These are phyloP conservation scores for Geoglossum glabrum DNA, from an alignment of 495 filamentous ascomycete species.

Conservation along the genomic window DNA sequence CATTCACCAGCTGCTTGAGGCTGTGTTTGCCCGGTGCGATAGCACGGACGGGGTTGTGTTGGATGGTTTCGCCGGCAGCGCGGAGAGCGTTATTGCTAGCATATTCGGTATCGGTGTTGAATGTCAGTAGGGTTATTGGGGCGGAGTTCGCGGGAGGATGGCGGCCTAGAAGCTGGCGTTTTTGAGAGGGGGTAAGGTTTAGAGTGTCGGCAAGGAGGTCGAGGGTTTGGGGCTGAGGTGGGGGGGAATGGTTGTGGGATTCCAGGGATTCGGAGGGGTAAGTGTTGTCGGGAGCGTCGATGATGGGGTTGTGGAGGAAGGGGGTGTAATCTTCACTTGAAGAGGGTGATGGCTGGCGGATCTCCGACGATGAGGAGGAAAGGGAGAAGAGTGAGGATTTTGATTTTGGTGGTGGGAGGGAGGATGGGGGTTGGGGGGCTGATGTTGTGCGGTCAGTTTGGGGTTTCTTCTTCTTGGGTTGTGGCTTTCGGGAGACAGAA, in stretches of 20 bases:
- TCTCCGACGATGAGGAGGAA: not conserved
- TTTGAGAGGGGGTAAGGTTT: slow-evolving; percentile 49
- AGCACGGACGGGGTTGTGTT: slow-evolving; percentile 63
- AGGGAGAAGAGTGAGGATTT: slow-evolving; percentile 1
- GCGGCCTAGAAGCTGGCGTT: slow-evolving; percentile 70
- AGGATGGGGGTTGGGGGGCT: not conserved
- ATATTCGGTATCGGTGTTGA: slow-evolving; percentile 79
- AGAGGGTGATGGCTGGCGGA: not conserved
- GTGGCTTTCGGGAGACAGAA: slow-evolving; percentile 57
- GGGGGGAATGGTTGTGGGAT: not conserved
- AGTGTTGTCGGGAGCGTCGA: too few species aligned
- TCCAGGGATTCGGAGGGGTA: too few species aligned
- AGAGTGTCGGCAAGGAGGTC: slow-evolving; percentile 18
- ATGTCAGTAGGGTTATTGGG: slow-evolving; percentile 37
- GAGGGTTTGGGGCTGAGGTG: not conserved
- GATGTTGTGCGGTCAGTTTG: slow-evolving; percentile 9
- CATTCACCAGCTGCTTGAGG: slow-evolving; percentile 68
- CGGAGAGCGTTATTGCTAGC: slow-evolving; percentile 57
- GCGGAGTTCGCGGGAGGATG: not conserved
- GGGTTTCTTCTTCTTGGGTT: slow-evolving; percentile 42
- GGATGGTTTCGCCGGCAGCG: slow-evolving; percentile 38
- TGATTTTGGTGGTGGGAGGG: not conserved
- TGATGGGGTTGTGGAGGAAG: slow-evolving; percentile 3
- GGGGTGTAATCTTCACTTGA: slow-evolving; percentile 20
- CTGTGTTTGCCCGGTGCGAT: slow-evolving; percentile 81